These are phyloP conservation scores for Hemisphaericaspora xylofermentans DNA, from an alignment of 1,139 yeast genomes.

Conservation along the genomic window DNA sequence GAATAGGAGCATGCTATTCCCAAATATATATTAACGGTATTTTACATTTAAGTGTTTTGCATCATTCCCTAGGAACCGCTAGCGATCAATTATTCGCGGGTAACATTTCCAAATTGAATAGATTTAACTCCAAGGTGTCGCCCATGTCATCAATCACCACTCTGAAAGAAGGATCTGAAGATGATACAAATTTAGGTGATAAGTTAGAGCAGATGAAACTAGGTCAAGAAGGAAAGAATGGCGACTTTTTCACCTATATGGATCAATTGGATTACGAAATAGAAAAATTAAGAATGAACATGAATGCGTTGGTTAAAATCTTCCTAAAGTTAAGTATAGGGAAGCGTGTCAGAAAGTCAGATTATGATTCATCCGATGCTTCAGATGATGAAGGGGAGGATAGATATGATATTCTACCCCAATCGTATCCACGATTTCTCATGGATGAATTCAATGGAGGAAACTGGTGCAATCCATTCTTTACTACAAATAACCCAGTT, in stretches of 20 bases:
- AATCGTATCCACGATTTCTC: constrained; percentile 65
- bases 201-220: constrained; percentile 5
- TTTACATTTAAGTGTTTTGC: constrained; percentile 48
- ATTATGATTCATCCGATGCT: constrained; percentile 43
- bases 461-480: constrained; percentile 70
- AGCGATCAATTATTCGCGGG: constrained; percentile 33
- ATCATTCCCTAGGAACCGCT: constrained; percentile 24
- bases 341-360: constrained; percentile 32
- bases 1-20: constrained; percentile 52
- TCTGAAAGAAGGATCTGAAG: constrained; percentile 21
- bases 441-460: constrained; percentile 69
- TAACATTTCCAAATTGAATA: constrained; percentile 34
- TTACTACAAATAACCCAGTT: constrained; percentile 38
- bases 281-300: constrained; percentile 30
- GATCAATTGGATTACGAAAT: constrained; percentile 41
- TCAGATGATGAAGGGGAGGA: constrained; percentile 37
- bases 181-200: constrained; percentile 5
- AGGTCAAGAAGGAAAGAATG: neutral
- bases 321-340: constrained; percentile 33
- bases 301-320: constrained; percentile 28
- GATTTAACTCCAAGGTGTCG: constrained; percentile 23
- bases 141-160: constrained; percentile 27
- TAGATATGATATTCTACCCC: constrained; percentile 50
- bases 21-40: constrained; percentile 62
- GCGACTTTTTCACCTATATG: constrained; percentile 24